Percentiles rank a stretch among this genome's conserved stretches.
Evolutionary conservation across 495 filamentous ascomycete species (phyloP).

Genomic region (Neurospora tetraspora): DNA sequence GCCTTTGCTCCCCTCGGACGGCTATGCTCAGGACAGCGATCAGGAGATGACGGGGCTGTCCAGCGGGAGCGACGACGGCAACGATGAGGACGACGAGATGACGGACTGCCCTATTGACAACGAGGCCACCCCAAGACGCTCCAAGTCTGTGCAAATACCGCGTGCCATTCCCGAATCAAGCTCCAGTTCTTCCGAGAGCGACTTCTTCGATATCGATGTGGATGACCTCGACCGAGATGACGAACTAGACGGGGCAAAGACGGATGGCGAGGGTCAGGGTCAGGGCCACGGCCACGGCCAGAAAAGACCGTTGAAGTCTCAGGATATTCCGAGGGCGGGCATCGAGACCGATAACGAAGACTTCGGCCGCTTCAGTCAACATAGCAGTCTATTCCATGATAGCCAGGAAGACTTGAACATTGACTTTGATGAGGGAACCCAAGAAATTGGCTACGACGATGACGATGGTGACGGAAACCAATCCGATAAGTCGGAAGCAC

Average conservation of each 20-base stretch:
- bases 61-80: constrained; percentile 6
- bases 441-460: constrained; percentile 3
- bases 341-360: constrained; percentile 18
- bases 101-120: neutral
- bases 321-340: constrained; percentile 35
- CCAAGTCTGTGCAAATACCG: constrained; percentile 1
- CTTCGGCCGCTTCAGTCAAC: neutral
- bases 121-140: neutral
- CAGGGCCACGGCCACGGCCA: neutral
- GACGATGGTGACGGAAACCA: constrained; percentile 1
- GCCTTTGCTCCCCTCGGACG: constrained; percentile 5
- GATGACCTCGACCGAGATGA: constrained; percentile 19
- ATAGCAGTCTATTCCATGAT: neutral
- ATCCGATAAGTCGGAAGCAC: constrained; percentile 11
- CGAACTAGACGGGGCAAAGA: constrained; percentile 23
- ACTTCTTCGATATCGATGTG: neutral
- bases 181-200: neutral
- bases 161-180: neutral
- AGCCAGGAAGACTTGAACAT: constrained; percentile 9
- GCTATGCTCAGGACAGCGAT: constrained; percentile 12
- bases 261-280: constrained; percentile 15
- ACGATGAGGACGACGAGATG: constrained; percentile 9
- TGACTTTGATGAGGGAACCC: neutral
- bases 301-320: constrained; percentile 11
- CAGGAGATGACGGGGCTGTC: constrained; percentile 6